Evolutionary conservation across 2,329 filamentous ascomycete genomes (phyloP).

Genomic region (Talaromyces sp.): DNA sequence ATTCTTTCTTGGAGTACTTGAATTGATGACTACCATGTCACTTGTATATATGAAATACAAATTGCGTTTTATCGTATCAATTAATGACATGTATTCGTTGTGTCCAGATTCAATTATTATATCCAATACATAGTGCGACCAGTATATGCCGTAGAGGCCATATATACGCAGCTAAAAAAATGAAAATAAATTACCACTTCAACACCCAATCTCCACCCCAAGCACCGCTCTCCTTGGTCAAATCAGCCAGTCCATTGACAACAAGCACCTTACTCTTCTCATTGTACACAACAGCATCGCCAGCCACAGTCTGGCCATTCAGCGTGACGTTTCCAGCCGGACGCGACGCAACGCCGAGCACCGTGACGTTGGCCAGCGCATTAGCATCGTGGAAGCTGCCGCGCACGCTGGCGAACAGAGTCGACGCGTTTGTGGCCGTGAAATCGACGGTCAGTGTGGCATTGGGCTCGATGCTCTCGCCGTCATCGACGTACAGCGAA

Average conservation of each 20-base stretch:
- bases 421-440: constrained; percentile 32
- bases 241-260: constrained; percentile 46
- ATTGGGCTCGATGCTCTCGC: constrained; percentile 59
- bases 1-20: too few species aligned
- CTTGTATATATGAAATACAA: background rate
- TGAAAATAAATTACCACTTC: constrained; percentile 41
- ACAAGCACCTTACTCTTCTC: constrained; percentile 44
- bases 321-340: constrained; percentile 44
- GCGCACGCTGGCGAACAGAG: constrained; percentile 44
- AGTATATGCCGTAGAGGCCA: background rate
- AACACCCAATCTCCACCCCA: constrained; percentile 57
- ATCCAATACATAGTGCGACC: too few species aligned
- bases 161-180: background rate
- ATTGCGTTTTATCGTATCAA: background rate
- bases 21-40: background rate
- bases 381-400: constrained; percentile 57
- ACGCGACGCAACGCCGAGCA: constrained; percentile 52
- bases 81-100: background rate
- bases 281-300: constrained; percentile 47
- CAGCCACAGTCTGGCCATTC: constrained; percentile 45
- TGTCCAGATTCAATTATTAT: background rate
- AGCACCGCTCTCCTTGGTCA: constrained; percentile 49
- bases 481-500: constrained; percentile 68
- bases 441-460: constrained; percentile 54
- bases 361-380: constrained; percentile 57